Evolutionary conservation across 176 grass and related monocot species (phyloP), one percentile per base, ranked within the genome.

Genomic region (Avena insularis): DNA sequence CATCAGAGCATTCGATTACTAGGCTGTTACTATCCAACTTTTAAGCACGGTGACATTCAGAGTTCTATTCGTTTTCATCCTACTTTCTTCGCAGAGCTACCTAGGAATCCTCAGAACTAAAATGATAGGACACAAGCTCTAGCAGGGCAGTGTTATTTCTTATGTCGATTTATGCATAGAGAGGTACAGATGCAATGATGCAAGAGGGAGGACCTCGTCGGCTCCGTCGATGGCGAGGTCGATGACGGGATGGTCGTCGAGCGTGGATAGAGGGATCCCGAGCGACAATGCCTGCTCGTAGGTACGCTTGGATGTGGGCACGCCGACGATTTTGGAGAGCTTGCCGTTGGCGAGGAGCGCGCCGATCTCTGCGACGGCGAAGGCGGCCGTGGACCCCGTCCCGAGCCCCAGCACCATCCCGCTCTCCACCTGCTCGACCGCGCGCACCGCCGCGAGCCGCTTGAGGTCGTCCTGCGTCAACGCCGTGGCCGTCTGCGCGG

Each of bases 321-420:
- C 97, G 17, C 97, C 89, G 35, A 98, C 97, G 64, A 99, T 96
- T 20, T 54, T 78, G 21, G 79, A 85, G 47, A 99, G 97, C 90
- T 96, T 93, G 16, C 94, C 97, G 13, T 86, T 58, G 1, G 87
- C 46, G 40, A 99, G 91, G 23, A 99, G 94, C 71, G 89, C 79
- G 4, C 97, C 97, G 74, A 99, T 96, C 84, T 99, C 97, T 0
- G 90, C 89, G 61, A 99, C 97, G 51, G 93, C 97, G 85, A 99
- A 99, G 69, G 94, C 92, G 17, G 97, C 97, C 65, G 97, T 99
- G 71, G 97, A 99, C 6, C 97, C 97, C 5, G 97, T 99, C 16
- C 97, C 97, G 38, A 99, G 97, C 3, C 97, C 97, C 16, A 99
- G 90, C 20, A 99, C 97, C 97, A 99, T 99, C 67, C 89, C 97